Percentiles rank a stretch among this genome's conserved stretches.
Evolutionary conservation across 1,284 basidiomycete genomes (phyloP).

Genomic region (Singerocomus rubriflavus): DNA sequence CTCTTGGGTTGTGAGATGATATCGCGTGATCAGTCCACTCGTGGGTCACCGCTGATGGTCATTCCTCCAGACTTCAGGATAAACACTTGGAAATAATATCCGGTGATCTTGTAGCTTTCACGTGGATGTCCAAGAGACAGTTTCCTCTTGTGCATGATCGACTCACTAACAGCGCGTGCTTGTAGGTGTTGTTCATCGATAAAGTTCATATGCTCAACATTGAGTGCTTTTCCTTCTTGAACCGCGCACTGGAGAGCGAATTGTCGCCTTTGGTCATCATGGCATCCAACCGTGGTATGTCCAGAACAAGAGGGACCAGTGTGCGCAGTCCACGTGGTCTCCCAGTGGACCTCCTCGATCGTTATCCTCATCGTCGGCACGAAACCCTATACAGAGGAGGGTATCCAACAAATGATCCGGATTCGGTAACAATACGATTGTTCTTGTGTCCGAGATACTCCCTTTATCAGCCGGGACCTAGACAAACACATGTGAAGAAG

Average conservation of each 20-base stretch:
- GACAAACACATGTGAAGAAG: conserved; percentile 88
- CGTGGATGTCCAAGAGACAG: too few species aligned
- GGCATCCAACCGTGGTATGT: conserved; percentile 96
- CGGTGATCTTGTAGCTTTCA: too few species aligned
- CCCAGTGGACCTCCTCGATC: conserved; percentile 91
- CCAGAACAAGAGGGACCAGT: conserved; percentile 92
- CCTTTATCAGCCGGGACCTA: too few species aligned
- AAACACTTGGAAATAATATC: too few species aligned
- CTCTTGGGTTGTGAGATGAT: conserved; percentile 2
- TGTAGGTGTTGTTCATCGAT: conserved; percentile 85
- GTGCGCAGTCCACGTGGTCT: conserved; percentile 94
- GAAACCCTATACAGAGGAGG: conserved; percentile 80
- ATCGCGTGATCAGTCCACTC: too few species aligned
- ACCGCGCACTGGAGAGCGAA: conserved; percentile 92
- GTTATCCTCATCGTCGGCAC: conserved; percentile 96
- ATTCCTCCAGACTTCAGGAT: too few species aligned
- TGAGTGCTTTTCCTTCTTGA: conserved; percentile 98
- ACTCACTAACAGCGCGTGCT: conserved; percentile 1
- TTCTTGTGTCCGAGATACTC: too few species aligned
- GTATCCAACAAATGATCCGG: conserved; percentile 89
- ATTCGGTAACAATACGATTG: conserved; percentile 61
- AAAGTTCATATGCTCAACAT: conserved; percentile 99
- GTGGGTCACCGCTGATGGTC: too few species aligned
- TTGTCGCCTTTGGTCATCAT: conserved; percentile 95
- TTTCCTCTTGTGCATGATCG: neutral